phyloP scores from a whole-genome alignment of 2,329 filamentous ascomycete genomes.

The Penicillium capsulatum region DNA sequence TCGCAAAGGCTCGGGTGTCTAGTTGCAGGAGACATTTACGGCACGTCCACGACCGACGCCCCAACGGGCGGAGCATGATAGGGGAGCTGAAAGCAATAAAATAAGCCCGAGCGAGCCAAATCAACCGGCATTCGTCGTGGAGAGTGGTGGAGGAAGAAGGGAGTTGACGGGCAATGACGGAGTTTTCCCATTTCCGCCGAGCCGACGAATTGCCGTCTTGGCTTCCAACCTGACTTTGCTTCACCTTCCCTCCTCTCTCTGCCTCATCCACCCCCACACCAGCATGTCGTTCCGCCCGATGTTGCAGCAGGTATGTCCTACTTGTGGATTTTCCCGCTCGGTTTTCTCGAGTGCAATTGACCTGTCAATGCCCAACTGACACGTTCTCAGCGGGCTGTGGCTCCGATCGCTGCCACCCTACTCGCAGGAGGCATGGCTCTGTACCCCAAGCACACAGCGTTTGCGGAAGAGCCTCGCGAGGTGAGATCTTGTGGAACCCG shows the following conservation, averaged over 20 bases:
- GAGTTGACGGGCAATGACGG: slow-evolving; percentile 30
- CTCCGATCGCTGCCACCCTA: slow-evolving; percentile 40
- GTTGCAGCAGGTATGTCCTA: slow-evolving; percentile 36
- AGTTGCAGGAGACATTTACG: slow-evolving; percentile 32
- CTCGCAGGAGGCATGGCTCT: slow-evolving; percentile 39
- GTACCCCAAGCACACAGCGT: slow-evolving; percentile 40
- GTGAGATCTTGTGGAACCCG: slow-evolving; percentile 6
- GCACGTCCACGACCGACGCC: slow-evolving; percentile 43
- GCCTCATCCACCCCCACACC: slow-evolving; percentile 20
- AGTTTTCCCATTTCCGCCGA: slow-evolving; percentile 26
- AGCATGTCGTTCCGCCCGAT: slow-evolving; percentile 42
- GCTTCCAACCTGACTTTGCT: slow-evolving; percentile 26
- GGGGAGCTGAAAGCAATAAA: background rate
- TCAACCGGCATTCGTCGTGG: background rate
- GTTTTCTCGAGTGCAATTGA: slow-evolving; percentile 11
- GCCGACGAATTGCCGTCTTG: slow-evolving; percentile 28
- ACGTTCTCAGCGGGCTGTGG: slow-evolving; percentile 34
- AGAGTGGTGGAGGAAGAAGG: slow-evolving; percentile 12
- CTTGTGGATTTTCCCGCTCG: background rate
- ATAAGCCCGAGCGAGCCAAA: background rate
- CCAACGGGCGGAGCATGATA: slow-evolving; percentile 19
- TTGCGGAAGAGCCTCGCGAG: slow-evolving; percentile 42
- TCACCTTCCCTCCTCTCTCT: slow-evolving; percentile 19
- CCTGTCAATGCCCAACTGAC: slow-evolving; percentile 24
- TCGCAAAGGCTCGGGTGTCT: slow-evolving; percentile 30